Percentiles rank a stretch among this genome's conserved stretches.
phyloP scores from a whole-genome alignment of 352 stramenopile species.

The Phytophthora palmivora region DNA sequence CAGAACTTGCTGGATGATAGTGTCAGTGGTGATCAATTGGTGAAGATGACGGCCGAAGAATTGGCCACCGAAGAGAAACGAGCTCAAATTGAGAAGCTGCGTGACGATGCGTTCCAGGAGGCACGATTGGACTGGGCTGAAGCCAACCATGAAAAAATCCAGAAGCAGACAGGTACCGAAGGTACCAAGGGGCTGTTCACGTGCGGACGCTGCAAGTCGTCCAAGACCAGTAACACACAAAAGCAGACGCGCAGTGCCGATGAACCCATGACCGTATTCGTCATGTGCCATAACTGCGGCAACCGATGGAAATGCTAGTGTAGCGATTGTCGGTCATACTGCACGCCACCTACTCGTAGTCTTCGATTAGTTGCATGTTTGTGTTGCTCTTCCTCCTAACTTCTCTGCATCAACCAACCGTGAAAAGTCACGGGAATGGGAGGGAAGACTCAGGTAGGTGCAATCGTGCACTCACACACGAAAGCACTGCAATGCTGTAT shows the following conservation, averaged over 20 bases:
- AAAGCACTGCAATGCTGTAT: constrained; percentile 2
- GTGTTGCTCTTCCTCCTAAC: constrained; percentile 20
- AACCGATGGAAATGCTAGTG: constrained; percentile 95
- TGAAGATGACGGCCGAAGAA: constrained; percentile 88
- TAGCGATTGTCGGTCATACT: constrained; percentile 33
- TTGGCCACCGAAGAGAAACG: constrained; percentile 89
- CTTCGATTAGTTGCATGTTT: constrained; percentile 27
- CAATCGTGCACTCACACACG: constrained; percentile 4
- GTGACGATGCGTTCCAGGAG: constrained; percentile 85
- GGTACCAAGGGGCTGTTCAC: constrained; percentile 86
- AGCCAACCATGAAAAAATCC: constrained; percentile 92
- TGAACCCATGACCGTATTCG: constrained; percentile 98
- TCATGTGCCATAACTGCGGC: constrained; percentile 96
- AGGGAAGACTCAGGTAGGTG: constrained; percentile 6
- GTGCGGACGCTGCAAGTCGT: constrained; percentile 95
- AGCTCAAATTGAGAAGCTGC: constrained; percentile 84
- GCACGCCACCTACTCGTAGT: constrained; percentile 9
- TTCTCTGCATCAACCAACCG: constrained; percentile 26
- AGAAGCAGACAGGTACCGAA: constrained; percentile 86
- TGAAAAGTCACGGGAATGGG: constrained; percentile 7
- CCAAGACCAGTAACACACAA: constrained; percentile 97
- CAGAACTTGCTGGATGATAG: constrained; percentile 75
- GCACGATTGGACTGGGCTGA: constrained; percentile 90
- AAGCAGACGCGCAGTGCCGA: constrained; percentile 98
- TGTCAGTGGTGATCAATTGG: constrained; percentile 75